A percentile compares a stretch with the other conserved stretches of the same genome.
phyloP scores from a whole-genome alignment of 2,329 filamentous ascomycete species.

The Fusarium solani-melongenae region DNA sequence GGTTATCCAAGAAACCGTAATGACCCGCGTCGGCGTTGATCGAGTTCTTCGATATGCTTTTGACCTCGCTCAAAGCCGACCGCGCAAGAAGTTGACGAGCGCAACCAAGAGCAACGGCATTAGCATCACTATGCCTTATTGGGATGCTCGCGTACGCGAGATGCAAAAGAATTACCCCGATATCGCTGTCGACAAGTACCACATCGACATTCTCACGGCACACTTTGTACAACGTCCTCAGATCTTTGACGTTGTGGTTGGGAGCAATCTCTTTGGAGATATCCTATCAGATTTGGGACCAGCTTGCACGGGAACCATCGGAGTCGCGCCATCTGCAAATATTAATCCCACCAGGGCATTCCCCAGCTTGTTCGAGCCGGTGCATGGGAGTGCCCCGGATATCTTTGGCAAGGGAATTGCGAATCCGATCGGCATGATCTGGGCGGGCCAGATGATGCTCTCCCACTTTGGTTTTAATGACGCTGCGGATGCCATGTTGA shows the following conservation, averaged over 20 bases:
- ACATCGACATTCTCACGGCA: slow-evolving; percentile 74
- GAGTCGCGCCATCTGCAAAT: slow-evolving; percentile 77
- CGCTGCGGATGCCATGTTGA: slow-evolving; percentile 64
- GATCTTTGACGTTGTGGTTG: slow-evolving; percentile 71
- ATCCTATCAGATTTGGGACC: slow-evolving; percentile 79
- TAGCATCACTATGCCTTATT: slow-evolving; percentile 75
- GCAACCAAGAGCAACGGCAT: slow-evolving; percentile 77
- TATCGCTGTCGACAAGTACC: slow-evolving; percentile 71
- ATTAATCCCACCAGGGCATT: slow-evolving; percentile 68
- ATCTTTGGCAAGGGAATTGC: slow-evolving; percentile 79
- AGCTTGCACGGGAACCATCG: slow-evolving; percentile 76
- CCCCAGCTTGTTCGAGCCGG: slow-evolving; percentile 71
- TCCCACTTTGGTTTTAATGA: slow-evolving; percentile 40
- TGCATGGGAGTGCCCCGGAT: slow-evolving; percentile 79
- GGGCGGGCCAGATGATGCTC: slow-evolving; percentile 74
- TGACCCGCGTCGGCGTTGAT: slow-evolving; percentile 70
- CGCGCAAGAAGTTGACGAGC: slow-evolving; percentile 70
- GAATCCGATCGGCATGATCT: slow-evolving; percentile 79
- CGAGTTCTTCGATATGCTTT: slow-evolving; percentile 73
- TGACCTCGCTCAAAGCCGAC: slow-evolving; percentile 67
- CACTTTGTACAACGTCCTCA: slow-evolving; percentile 71
- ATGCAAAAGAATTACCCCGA: slow-evolving; percentile 68
- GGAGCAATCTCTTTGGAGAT: slow-evolving; percentile 72
- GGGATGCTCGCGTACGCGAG: slow-evolving; percentile 69
- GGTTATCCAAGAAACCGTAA: slow-evolving; percentile 71